Evolutionary conservation across 2,329 filamentous ascomycete species (phyloP), one percentile per base, ranked within the genome.

Genomic region (Orbilia brochopaga): DNA sequence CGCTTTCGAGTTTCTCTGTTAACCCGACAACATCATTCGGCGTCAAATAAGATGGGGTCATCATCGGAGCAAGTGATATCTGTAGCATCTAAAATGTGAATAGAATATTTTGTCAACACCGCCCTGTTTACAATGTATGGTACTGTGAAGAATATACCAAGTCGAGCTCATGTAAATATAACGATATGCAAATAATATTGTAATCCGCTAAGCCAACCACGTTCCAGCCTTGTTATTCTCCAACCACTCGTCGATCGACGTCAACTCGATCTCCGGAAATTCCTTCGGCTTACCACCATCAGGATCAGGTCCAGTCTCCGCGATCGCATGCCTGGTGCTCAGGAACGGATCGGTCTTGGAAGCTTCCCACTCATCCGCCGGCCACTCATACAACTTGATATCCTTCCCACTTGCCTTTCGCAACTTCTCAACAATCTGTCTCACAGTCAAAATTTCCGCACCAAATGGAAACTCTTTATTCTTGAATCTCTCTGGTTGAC

Each of bases 391-490:
- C 11, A 48, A 8, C 37, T 64, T 62, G 10, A 70, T 54, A 52
- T 70, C 66, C 48, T 70, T 70, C 6, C 66, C 66, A 17, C 37
- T 70, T 0, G 54, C 66, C 24, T 55, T 40, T 19, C 59, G 63
- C 50, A 70, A 21, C 37, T 70, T 70, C 21, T 70, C 66, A 17
- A 60, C 59, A 1, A 70, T 44, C 1, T 70, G 53, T 1, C 37
- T 21, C 23, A 44, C 32, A 15, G 17, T 64, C 17, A 70, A 48
- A 21, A 64, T 40, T 30, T 70, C 66, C 0, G 66, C 59, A 1
- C 66, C 66, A 24, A 70, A 59, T 4, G 66, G 53, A 13, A 70
- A 64, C 4, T 70, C 59, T 17, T 70, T 63, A 27, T 70, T 70
- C n/a, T 50, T 59, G 23, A 50, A 70, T 35, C 51, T 70, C 8